Base-by-base conservation (phyloP, 2,329 filamentous ascomycete genomes). In the Dactylellina cionopaga region DNA sequence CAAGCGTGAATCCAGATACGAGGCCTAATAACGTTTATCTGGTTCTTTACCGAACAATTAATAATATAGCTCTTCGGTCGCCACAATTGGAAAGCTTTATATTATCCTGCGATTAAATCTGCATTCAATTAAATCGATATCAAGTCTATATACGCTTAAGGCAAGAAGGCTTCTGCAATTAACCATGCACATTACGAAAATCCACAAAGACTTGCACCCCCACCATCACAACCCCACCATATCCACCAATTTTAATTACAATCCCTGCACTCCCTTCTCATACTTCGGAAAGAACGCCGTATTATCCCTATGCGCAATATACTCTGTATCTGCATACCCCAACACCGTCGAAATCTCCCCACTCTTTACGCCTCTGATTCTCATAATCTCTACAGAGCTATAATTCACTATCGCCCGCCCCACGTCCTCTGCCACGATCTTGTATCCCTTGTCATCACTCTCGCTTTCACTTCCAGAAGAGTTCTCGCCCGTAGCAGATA, bases 391-490 rank as follows among this genome's bases (percentile, higher is more conserved):
- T 0, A 85, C 83, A 1, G 91, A 88, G n/a, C 91, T 90, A 79
- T 98, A 99, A 80, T 98, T 97, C 66, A 96, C 92, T 51, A 99
- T 82, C 2, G 92, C 93, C 33, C 94, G 85, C 0, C 95, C 95
- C 17, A 98, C 91, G 78, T 98, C 95, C 49, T 83, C 81, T 5
- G 86, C 85, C 1, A 70, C 84, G 82, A 72, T 85, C 80, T 84
- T 84, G 83, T 76, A 83, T 75, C 78, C 83, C 9, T 24, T 72
- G 35, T 69, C 74, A 3, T 49, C 27, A 39, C 19, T 25, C 9
- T 41, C 54, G 15, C 3, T 55, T 62, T 37, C 59, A 44, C 41
- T 22, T 10, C 5, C 41, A 4, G 5, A 11, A 19, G 10, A 11
- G 25, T 13, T 62, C 58, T 5, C 15, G 25, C 13, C 41, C 19